Base-by-base conservation (phyloP, 441 rosid genomes). In the Gossypium laxum region DNA sequence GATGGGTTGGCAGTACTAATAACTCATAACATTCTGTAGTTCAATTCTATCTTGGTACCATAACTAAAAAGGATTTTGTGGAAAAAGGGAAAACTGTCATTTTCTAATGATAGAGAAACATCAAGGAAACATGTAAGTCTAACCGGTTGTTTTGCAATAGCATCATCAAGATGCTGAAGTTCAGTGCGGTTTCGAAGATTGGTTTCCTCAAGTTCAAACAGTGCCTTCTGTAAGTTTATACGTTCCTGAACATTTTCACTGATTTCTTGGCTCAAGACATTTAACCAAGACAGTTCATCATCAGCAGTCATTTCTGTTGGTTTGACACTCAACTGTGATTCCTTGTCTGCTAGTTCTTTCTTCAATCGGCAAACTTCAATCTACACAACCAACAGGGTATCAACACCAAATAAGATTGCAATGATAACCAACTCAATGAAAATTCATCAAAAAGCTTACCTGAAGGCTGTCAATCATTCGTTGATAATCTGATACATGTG, bases 211-310 rank as follows among this genome's bases (percentile, higher is more conserved):
- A 93, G 93, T 79, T 93, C 96, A 87, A 86, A 88, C 68, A 89
- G 50, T 61, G 98, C 98, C 83, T 93, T 91, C 80, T 93, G 98
- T 73, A 91, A 85, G 84, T 93, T 93, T 74, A 91, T 91, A 74
- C 96, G 85, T 77, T 91, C 97, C 82, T 88, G 96, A 67, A 91
- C 97, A 73, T 93, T 93, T 88, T 93, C 97, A 75, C 95, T 87
- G 62, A 88, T 93, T 80, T 93, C 97, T 78, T 85, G 89, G 83
- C 98, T 93, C 74, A 93, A 76, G 76, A 83, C 80, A 77, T 93
- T 87, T 82, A 93, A 80, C 90, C 97, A 88, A 19, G 98, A 93
- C 75, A 91, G 79, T 80, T 91, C 98, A 80, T 88, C 86, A 77
- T 85, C 95, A 5, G 82, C 95, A 79, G 89, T 87, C 75, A 80